Conservation (phyloP, 1,284 basidiomycete species). For the Pulchroboletus neoregius region DNA sequence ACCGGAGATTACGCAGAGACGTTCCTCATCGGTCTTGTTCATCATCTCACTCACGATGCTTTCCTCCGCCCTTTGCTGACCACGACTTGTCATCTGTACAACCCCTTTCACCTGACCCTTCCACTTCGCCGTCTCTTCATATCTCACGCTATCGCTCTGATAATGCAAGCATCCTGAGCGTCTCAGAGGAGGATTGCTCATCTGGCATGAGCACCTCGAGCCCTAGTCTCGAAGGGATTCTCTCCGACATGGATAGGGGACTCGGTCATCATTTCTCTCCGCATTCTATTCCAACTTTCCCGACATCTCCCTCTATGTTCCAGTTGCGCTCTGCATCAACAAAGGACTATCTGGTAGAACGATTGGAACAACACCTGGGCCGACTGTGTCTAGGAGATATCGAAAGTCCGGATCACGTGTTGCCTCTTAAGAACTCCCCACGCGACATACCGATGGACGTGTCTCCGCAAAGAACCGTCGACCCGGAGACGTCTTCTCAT, state of each 20-base stretch:
- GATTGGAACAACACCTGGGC: slow-evolving; percentile 20
- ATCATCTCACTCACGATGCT: slow-evolving; percentile 5
- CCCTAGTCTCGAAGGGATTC: not conserved
- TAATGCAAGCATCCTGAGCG: slow-evolving; percentile 7
- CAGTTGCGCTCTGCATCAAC: slow-evolving; percentile 22
- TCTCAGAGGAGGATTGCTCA: slow-evolving; percentile 9
- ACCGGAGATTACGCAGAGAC: slow-evolving; percentile 9
- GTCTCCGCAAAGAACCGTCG: not conserved
- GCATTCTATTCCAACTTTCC: slow-evolving; percentile 2
- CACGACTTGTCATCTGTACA: slow-evolving; percentile 7
- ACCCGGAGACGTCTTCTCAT: not conserved
- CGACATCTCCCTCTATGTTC: slow-evolving; percentile 25
- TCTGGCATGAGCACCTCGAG: slow-evolving; percentile 16
- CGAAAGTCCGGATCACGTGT: not conserved
- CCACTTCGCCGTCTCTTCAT: not conserved
- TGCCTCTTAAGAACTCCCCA: not conserved
- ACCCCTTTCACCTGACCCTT: not conserved
- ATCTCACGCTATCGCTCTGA: slow-evolving; percentile 5
- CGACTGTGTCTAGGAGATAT: slow-evolving; percentile 19
- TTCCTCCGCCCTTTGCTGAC: slow-evolving; percentile 4
- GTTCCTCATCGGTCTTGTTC: slow-evolving; percentile 6
- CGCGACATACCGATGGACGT: slow-evolving; percentile 11
- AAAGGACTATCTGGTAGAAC: slow-evolving; percentile 23
- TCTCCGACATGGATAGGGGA: not conserved
- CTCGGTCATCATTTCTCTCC: not conserved